Percentiles rank a stretch among this genome's conserved stretches.
Conservation (phyloP, 768 basidiomycete genomes). For the Xerocomus potaroensis region DNA sequence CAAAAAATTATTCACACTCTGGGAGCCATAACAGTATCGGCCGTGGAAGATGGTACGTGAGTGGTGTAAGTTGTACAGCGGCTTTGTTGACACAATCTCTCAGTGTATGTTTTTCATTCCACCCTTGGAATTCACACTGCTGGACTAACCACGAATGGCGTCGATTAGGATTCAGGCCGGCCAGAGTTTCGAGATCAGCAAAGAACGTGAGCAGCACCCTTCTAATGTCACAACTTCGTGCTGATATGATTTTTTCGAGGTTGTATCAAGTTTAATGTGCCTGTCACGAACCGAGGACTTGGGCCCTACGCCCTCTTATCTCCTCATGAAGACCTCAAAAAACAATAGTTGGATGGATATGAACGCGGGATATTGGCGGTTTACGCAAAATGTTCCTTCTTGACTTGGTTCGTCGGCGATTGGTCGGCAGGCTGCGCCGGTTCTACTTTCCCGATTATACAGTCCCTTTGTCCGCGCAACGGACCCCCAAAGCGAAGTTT, state of each 20-base stretch:
- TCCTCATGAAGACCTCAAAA: constrained; percentile 28
- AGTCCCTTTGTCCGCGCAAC: constrained; percentile 5
- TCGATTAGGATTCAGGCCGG: constrained; percentile 9
- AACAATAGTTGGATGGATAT: constrained; percentile 45
- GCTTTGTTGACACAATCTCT: too few species aligned
- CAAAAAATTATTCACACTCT: too few species aligned
- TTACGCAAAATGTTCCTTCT: constrained; percentile 6
- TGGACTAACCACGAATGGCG: constrained; percentile 12
- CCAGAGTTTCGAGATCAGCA: too few species aligned
- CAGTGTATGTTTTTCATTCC: neutral
- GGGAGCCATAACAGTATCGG: too few species aligned
- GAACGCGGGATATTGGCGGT: constrained; percentile 25
- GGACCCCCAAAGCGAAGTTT: neutral
- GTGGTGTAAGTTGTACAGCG: neutral
- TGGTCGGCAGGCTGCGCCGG: constrained; percentile 3
- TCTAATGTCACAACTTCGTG: constrained; percentile 1
- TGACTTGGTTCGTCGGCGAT: constrained; percentile 10
- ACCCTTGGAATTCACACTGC: neutral
- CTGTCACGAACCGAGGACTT: constrained; percentile 6
- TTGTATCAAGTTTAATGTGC: constrained; percentile 12
- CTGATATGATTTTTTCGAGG: neutral
- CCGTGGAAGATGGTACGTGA: too few species aligned
- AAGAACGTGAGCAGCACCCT: constrained; percentile 10
- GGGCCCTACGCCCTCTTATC: constrained; percentile 12
- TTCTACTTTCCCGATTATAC: constrained; percentile 7